Conservation (phyloP, 371 early-diverging fungal genomes). For the Nematocida parisii region DNA sequence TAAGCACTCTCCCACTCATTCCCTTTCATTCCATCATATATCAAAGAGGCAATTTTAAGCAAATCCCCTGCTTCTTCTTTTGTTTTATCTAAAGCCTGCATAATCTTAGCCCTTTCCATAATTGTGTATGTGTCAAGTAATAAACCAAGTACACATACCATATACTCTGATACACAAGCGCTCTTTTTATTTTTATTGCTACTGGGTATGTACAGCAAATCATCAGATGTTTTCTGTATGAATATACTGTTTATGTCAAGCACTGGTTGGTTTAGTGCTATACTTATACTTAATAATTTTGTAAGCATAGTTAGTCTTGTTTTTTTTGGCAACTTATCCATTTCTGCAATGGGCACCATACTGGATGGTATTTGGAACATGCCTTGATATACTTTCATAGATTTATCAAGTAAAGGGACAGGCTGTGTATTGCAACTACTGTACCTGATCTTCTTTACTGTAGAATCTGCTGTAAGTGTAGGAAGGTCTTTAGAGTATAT, state of each 20-base stretch:
- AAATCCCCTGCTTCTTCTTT: neutral
- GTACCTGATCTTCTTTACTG: slow-evolving; percentile 27
- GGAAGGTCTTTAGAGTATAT: slow-evolving; percentile 15
- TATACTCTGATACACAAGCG: slow-evolving; percentile 9
- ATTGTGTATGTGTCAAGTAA: slow-evolving; percentile 41
- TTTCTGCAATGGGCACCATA: neutral
- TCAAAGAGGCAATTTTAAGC: neutral
- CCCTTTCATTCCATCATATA: neutral
- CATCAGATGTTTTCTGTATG: neutral
- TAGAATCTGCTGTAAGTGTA: neutral
- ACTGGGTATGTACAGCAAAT: slow-evolving; percentile 15
- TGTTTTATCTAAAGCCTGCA: neutral
- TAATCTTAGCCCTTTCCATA: slow-evolving; percentile 39
- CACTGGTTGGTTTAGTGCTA: neutral
- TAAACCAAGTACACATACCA: slow-evolving; percentile 14
- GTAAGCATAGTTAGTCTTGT: neutral
- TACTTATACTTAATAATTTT: neutral
- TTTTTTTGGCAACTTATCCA: neutral
- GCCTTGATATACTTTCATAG: neutral
- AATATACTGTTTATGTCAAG: slow-evolving; percentile 2
- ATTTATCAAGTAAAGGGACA: neutral
- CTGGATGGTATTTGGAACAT: neutral
- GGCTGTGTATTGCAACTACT: neutral
- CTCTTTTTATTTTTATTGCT: neutral
- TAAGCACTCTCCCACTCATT: slow-evolving; percentile 1